These are phyloP conservation scores for Trichosporon sp. DNA, from an alignment of 1,284 basidiomycete species.

Conservation along the genomic window DNA sequence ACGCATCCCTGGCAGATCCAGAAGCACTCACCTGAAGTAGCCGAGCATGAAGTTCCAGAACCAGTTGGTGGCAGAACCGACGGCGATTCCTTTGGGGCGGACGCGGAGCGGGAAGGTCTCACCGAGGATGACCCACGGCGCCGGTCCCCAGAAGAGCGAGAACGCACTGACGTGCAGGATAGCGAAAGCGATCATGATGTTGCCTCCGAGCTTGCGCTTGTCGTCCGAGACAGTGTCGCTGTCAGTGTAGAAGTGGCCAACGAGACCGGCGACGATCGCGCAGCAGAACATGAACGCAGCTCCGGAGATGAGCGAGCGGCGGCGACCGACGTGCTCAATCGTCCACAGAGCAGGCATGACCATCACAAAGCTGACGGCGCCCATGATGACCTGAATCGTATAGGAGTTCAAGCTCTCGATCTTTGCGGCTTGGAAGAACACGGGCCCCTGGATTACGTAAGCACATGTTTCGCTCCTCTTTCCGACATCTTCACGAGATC, in stretches of 20 bases:
- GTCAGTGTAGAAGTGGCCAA: slow-evolving; percentile 60
- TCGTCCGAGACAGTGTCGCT: slow-evolving; percentile 50
- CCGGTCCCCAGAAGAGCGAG: slow-evolving; percentile 62
- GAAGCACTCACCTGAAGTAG: slow-evolving; percentile 55
- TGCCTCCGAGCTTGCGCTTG: slow-evolving; percentile 56
- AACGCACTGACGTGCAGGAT: slow-evolving; percentile 70
- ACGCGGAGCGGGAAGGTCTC: slow-evolving; percentile 69
- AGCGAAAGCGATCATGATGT: slow-evolving; percentile 63
- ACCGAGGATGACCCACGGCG: slow-evolving; percentile 62
- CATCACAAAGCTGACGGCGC: slow-evolving; percentile 32
- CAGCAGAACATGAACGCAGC: slow-evolving; percentile 58
- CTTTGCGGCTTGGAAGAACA: slow-evolving; percentile 72
- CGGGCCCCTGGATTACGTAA: slow-evolving; percentile 55
- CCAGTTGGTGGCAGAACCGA: slow-evolving; percentile 58
- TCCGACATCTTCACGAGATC: background rate
- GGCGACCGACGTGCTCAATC: slow-evolving; percentile 41
- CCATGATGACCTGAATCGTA: slow-evolving; percentile 28
- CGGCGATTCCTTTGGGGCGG: slow-evolving; percentile 66
- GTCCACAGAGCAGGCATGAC: slow-evolving; percentile 43
- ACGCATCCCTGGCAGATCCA: background rate
- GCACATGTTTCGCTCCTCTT: background rate
- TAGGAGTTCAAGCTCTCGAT: slow-evolving; percentile 61
- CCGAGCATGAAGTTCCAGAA: slow-evolving; percentile 61
- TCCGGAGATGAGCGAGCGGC: slow-evolving; percentile 49
- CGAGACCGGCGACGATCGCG: slow-evolving; percentile 56